A percentile compares a stretch with the other conserved stretches of the same genome.
These are phyloP conservation scores for Ceratopteris richardii DNA, from an alignment of 75 land plant genomes.

Conservation along the genomic window DNA sequence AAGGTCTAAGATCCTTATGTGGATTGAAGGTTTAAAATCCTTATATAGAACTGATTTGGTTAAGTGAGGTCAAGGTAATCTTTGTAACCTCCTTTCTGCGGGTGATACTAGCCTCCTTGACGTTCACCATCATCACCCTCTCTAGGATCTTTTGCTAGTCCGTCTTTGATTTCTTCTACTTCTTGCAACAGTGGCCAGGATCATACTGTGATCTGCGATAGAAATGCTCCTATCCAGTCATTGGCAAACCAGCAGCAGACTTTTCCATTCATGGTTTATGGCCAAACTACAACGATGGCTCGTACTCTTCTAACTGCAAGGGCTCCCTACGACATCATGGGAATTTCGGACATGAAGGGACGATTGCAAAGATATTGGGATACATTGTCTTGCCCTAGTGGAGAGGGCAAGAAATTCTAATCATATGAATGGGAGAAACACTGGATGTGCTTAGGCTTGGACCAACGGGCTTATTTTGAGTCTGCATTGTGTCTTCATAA, in stretches of 20 bases:
- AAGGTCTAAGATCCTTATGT: no score
- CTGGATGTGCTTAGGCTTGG: slow-evolving; percentile 72
- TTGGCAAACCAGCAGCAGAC: slow-evolving; percentile 63
- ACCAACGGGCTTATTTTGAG: slow-evolving; percentile 47
- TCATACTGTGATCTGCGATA: slow-evolving; percentile 59
- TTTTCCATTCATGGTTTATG: slow-evolving; percentile 83
- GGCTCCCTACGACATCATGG: slow-evolving; percentile 33
- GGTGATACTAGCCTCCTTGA: no score
- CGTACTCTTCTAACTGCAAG: slow-evolving; percentile 60
- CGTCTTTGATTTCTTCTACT: slow-evolving; percentile 53
- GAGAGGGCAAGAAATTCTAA: slow-evolving; percentile 50
- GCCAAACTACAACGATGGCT: slow-evolving; percentile 75
- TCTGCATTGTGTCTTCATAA: slow-evolving; percentile 37
- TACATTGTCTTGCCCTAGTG: slow-evolving; percentile 59
- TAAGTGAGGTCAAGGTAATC: no score
- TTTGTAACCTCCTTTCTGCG: no score
- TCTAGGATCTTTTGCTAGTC: no score
- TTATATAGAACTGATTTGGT: no score
- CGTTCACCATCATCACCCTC: no score
- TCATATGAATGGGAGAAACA: slow-evolving; percentile 83
- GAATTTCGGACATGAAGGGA: slow-evolving; percentile 33
- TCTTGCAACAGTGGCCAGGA: slow-evolving; percentile 86
- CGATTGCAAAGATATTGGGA: slow-evolving; percentile 47
- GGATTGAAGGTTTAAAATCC: no score
- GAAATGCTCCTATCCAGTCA: slow-evolving; percentile 66